These are phyloP conservation scores for Rickenella mellea DNA, from an alignment of 768 basidiomycete species.

Conservation along the genomic window DNA sequence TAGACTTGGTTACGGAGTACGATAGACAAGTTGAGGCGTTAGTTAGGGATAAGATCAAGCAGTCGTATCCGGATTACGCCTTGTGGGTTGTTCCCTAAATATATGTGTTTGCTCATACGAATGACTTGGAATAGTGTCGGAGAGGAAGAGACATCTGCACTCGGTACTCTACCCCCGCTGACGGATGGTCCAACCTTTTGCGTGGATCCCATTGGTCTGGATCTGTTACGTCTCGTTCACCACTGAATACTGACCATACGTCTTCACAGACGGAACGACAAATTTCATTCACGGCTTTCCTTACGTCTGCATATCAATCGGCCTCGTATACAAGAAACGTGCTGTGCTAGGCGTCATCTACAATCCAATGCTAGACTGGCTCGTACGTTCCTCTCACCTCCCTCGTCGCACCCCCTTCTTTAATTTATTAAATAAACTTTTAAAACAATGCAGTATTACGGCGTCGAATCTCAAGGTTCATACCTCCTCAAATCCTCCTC, in stretches of 20 bases:
- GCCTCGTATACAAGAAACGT: slow-evolving; percentile 71
- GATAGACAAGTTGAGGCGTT: slow-evolving; percentile 87
- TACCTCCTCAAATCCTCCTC: slow-evolving; percentile 45
- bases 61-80: slow-evolving; percentile 62
- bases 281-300: slow-evolving; percentile 86
- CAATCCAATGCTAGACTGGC: slow-evolving; percentile 83
- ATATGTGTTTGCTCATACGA: background rate
- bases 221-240: background rate
- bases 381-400: slow-evolving; percentile 33
- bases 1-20: slow-evolving; percentile 92
- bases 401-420: background rate
- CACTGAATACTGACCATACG: background rate
- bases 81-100: slow-evolving; percentile 49
- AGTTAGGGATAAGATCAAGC: slow-evolving; percentile 58
- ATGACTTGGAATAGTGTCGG: slow-evolving; percentile 41
- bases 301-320: slow-evolving; percentile 84
- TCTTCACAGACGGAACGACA: slow-evolving; percentile 65
- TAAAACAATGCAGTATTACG: slow-evolving; percentile 50
- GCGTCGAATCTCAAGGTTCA: slow-evolving; percentile 70
- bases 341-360: slow-evolving; percentile 89
- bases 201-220: slow-evolving; percentile 85
- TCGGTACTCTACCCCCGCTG: slow-evolving; percentile 52
- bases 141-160: slow-evolving; percentile 87
- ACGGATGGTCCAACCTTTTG: slow-evolving; percentile 92
- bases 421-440: background rate